Percentiles rank a stretch among this genome's conserved stretches.
Evolutionary conservation across 306 rosid genomes (phyloP).

Genomic region (Dalbergia oliveri): DNA sequence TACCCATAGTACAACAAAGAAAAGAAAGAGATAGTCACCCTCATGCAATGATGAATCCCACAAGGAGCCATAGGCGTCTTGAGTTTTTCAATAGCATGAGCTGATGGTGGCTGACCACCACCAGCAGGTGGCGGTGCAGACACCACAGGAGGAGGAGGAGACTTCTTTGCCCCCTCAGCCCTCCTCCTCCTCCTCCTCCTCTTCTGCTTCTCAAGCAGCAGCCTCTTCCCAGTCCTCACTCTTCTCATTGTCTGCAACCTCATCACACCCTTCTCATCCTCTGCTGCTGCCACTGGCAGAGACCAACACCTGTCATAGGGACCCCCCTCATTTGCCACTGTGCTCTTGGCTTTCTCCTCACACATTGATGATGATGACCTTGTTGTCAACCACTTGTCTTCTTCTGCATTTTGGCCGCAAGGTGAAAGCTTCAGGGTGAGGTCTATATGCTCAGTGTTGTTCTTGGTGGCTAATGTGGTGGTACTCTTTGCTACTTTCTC

Average conservation of each 20-base stretch:
- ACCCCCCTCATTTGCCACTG: neutral
- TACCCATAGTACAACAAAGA: neutral
- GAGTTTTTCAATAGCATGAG: constrained; percentile 9
- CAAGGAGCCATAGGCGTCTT: neutral
- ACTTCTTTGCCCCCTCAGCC: neutral
- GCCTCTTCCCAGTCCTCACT: constrained; percentile 43
- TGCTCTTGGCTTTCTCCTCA: no score
- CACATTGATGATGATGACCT: constrained; percentile 26
- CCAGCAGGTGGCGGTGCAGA: neutral
- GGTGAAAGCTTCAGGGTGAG: constrained; percentile 50
- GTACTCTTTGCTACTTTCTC: neutral
- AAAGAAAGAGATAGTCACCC: constrained; percentile 32
- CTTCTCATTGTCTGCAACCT: constrained; percentile 54
- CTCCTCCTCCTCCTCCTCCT: neutral
- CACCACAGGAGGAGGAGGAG: neutral
- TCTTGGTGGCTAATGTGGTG: neutral
- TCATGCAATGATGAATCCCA: constrained; percentile 11
- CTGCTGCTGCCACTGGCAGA: neutral
- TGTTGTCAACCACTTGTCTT: constrained; percentile 21
- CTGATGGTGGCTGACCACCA: neutral
- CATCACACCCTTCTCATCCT: constrained; percentile 36
- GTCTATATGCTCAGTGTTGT: constrained; percentile 23
- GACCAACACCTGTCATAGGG: no score
- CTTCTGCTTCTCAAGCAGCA: constrained; percentile 43
- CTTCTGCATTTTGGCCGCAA: constrained; percentile 31